A percentile compares a stretch with the other conserved stretches of the same genome.
phyloP scores from a whole-genome alignment of 306 rosid genomes.

The Boehmeria nivea region DNA sequence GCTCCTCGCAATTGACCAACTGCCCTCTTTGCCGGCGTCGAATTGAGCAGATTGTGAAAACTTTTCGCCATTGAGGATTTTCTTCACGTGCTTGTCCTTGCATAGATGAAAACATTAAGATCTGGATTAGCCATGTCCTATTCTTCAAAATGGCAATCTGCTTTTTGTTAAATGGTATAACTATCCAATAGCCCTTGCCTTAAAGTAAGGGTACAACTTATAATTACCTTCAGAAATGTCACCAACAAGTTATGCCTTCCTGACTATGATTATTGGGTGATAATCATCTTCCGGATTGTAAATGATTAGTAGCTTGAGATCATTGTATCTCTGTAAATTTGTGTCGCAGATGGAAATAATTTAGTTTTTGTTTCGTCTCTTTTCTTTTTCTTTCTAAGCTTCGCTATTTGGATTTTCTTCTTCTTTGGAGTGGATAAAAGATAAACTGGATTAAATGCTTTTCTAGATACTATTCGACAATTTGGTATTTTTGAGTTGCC shows the following conservation, averaged over 20 bases:
- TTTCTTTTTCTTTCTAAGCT: not conserved
- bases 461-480: no score
- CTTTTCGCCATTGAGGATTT: constrained; percentile 74
- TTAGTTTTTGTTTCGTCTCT: not conserved
- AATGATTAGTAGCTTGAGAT: constrained; percentile 7
- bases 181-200: no score
- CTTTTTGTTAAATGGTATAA: no score
- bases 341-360: not conserved
- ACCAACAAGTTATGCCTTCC: no score
- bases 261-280: no score
- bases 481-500: no score
- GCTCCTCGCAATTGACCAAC: constrained; percentile 77
- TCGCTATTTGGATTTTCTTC: not conserved
- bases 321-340: constrained; percentile 10
- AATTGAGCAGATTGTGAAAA: constrained; percentile 78
- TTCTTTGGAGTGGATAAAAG: no score
- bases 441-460: no score
- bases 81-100: constrained; percentile 2
- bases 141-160: no score
- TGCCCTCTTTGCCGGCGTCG: constrained; percentile 93
- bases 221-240: no score
- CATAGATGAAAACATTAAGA: constrained; percentile 1
- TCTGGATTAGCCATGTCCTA: no score
- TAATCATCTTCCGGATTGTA: constrained; percentile 31
- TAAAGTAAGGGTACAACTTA: no score